Evolutionary conservation across 202 grass and related monocot genomes (phyloP).

Genomic region (Saccharum hybrid): DNA sequence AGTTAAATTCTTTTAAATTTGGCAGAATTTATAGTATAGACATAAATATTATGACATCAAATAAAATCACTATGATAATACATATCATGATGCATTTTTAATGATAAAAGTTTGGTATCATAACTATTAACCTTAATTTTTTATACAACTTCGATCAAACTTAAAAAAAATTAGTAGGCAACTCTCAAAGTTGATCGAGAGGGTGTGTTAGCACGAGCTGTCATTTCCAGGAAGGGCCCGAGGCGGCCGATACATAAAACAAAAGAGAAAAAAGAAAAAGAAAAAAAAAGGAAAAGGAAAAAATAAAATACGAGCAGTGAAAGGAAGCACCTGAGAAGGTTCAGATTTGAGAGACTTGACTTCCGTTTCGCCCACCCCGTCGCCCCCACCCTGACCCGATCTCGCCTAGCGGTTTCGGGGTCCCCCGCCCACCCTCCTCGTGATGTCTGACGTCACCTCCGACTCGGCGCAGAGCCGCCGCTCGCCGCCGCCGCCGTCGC

Average conservation of each 20-base stretch:
- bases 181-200: background rate
- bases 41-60: background rate
- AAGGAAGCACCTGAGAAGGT: too few relatives aligned
- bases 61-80: background rate
- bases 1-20: background rate
- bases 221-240: background rate
- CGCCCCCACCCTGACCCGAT: too few relatives aligned
- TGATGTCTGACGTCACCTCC: conserved; percentile 53
- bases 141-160: background rate
- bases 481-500: conserved; percentile 43
- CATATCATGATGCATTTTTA: background rate
- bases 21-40: background rate
- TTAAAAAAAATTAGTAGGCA: background rate
- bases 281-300: too few relatives aligned
- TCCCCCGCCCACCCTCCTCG: background rate
- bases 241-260: background rate
- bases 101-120: background rate
- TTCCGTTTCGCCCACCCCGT: background rate
- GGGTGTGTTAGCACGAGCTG: background rate
- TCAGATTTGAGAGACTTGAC: background rate
- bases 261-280: background rate
- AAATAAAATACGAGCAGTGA: background rate
- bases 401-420: background rate
- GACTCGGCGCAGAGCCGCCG: conserved; percentile 38
- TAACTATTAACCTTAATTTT: background rate